Base-by-base conservation (phyloP, 441 rosid genomes). In the Geranium incanum region DNA sequence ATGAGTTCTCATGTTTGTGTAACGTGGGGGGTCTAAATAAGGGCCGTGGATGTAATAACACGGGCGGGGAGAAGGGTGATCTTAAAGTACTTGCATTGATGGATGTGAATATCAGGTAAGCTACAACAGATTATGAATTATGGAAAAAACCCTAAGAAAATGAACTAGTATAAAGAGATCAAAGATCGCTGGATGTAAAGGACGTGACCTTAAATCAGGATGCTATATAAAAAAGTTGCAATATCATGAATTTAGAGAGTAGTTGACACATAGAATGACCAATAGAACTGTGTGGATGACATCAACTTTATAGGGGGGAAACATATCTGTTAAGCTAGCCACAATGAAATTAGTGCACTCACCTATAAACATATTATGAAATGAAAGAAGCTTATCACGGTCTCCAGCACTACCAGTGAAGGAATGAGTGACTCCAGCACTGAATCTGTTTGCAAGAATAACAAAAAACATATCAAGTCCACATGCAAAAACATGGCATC, bases 351-450 rank as follows among this genome's bases (percentile, higher is more conserved):
- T 9, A 48, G 55, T 55, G 62, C 16, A 55, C 63, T 82, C 79
- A 94, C 97, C 97, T 85, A 89, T 81, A 73, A 86, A 92, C 85
- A 90, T 78, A 64, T 88, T 87, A 38, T 59, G 72, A 68, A 92
- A 89, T 71, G 90, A 78, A 69, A 94, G 94, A 83, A 94, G 89
- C 81, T 84, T 88, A 74, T 89, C 86, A 2, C 89, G 78, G 64
- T 90, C 96, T 78, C 80, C 86, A 12, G 93, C 86, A 72, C 81
- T 88, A 63, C 86, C 97, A 5, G 99, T 92, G 81, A 94, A 92
- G 18, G 99, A 94, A 90, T 92, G 99, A 48, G 94, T 78, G 70
- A 92, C 97, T 62, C 94, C 97, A 71, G 82, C 96, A 38, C 70
- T 72, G 76, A 94, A 92, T 79, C 99, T 92, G 82, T 59, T 55